Percentiles rank a stretch among this genome's conserved stretches.
These are phyloP conservation scores for Cyclostephanos invisitatus DNA, from an alignment of 108 stramenopile species.

Conservation along the genomic window DNA sequence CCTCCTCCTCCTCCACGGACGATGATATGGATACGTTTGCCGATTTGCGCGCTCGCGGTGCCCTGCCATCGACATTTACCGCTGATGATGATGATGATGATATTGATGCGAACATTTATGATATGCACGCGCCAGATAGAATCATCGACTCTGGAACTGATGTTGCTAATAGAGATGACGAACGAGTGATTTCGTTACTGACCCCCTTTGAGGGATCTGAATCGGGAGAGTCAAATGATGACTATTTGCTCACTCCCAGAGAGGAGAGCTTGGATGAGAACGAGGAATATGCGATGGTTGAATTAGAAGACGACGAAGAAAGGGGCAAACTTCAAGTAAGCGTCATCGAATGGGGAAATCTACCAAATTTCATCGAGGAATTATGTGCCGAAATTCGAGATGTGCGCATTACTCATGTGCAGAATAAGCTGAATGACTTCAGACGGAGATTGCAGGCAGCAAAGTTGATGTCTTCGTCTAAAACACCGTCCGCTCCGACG, in stretches of 20 bases:
- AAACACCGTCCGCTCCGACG: neutral
- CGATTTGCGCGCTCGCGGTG: neutral
- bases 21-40: neutral
- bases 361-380: conserved; percentile 1
- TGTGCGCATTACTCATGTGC: neutral
- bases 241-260: conserved; percentile 3
- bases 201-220: neutral
- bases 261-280: neutral
- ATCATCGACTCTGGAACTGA: neutral
- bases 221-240: neutral
- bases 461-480: neutral
- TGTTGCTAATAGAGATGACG: neutral
- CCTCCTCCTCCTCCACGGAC: neutral
- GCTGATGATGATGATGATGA: neutral
- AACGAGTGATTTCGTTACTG: neutral
- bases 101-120: neutral
- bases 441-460: neutral
- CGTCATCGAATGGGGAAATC: conserved; percentile 6
- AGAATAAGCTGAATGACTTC: neutral
- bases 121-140: neutral
- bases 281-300: neutral
- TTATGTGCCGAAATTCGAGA: neutral
- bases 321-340: neutral
- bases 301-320: neutral
- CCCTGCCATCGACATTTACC: neutral